Percentiles rank a stretch among this genome's conserved stretches.
phyloP scores from a whole-genome alignment of 805 yeast species.

The Saturnispora saitoi region DNA sequence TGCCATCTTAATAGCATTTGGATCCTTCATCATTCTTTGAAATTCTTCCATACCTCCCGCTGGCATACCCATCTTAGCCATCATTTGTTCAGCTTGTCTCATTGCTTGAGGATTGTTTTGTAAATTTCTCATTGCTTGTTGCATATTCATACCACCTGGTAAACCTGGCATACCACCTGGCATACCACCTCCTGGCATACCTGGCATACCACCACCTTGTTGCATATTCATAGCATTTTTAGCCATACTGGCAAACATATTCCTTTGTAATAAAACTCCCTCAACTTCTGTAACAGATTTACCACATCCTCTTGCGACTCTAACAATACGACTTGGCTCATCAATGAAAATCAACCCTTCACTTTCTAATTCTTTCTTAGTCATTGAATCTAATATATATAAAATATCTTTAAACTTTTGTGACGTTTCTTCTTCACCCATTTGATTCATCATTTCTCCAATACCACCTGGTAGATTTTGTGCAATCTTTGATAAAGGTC shows the following conservation, averaged over 20 bases:
- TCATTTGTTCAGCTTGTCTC: slow-evolving; percentile 9
- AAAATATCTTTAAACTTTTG: slow-evolving; percentile 78
- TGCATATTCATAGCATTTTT: slow-evolving; percentile 52
- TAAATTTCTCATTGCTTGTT: slow-evolving; percentile 8
- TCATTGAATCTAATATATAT: slow-evolving; percentile 92
- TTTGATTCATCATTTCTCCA: slow-evolving; percentile 72
- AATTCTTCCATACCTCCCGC: slow-evolving; percentile 8
- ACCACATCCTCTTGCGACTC: slow-evolving; percentile 94
- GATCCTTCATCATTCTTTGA: slow-evolving; percentile 7
- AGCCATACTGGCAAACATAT: slow-evolving; percentile 93
- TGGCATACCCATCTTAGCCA: slow-evolving; percentile 10
- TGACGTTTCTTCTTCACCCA: slow-evolving; percentile 90
- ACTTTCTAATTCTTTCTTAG: slow-evolving; percentile 78
- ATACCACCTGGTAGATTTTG: slow-evolving; percentile 92
- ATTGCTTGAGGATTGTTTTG: slow-evolving; percentile 9
- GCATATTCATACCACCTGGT: slow-evolving; percentile 10
- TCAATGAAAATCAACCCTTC: slow-evolving; percentile 77
- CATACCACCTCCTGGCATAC: slow-evolving; percentile 11
- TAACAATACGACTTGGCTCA: slow-evolving; percentile 75
- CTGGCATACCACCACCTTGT: slow-evolving; percentile 43
- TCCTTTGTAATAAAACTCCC: slow-evolving; percentile 81
- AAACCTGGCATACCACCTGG: slow-evolving; percentile 4
- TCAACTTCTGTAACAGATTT: slow-evolving; percentile 89
- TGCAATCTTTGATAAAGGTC: slow-evolving; percentile 89
- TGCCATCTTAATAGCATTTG: slow-evolving; percentile 28